Evolutionary conservation across 257 asterid species (phyloP).

Genomic region (Primulina tabacum): DNA sequence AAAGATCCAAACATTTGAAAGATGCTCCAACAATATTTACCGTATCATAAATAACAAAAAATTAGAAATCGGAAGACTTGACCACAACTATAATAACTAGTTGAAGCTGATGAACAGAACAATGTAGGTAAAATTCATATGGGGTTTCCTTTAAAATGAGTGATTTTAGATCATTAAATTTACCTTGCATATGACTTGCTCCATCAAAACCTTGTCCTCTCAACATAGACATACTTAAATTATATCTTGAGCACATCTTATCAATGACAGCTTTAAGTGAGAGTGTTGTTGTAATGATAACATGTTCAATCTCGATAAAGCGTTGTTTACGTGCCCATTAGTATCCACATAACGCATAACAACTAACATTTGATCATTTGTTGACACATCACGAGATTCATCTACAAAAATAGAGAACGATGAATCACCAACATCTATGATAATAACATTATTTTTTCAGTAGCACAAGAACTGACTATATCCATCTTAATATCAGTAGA

Average conservation of each 20-base stretch:
- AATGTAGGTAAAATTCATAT: neutral
- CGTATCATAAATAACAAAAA: neutral
- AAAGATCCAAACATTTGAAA: neutral
- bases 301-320: neutral
- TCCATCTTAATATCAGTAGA: too few species aligned
- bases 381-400: constrained; percentile 9
- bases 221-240: neutral
- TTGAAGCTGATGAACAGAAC: neutral
- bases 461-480: too few species aligned
- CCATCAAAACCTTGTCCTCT: neutral
- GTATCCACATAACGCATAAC: neutral
- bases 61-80: neutral
- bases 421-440: too few species aligned
- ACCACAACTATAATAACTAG: neutral
- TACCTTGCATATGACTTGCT: neutral
- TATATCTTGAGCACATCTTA: neutral
- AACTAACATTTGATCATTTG: neutral
- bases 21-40: neutral
- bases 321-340: neutral
- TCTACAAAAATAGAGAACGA: neutral
- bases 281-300: neutral
- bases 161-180: neutral
- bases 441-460: too few species aligned
- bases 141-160: neutral
- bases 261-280: neutral